These are phyloP conservation scores for Geotrichum histeridarum DNA, from an alignment of 1,139 yeast genomes.

Conservation along the genomic window DNA sequence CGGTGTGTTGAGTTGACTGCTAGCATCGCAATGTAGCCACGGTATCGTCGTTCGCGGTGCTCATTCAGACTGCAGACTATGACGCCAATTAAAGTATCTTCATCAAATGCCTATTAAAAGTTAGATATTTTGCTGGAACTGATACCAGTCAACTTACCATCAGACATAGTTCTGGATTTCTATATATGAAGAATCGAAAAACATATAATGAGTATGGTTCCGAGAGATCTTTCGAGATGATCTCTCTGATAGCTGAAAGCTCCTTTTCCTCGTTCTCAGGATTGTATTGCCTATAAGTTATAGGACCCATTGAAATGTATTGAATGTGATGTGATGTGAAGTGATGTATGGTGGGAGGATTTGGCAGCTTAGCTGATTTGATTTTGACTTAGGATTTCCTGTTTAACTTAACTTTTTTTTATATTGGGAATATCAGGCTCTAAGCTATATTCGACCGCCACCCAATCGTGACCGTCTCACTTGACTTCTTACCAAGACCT, in stretches of 20 bases:
- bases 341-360: not conserved
- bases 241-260: constrained; percentile 38
- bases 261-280: constrained; percentile 32
- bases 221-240: constrained; percentile 57
- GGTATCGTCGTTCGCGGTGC: constrained; percentile 58
- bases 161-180: constrained; percentile 62
- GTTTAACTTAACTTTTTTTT: not conserved
- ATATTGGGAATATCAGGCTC: not conserved
- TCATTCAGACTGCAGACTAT: constrained; percentile 79
- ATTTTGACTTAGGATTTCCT: not conserved
- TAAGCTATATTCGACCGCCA: not conserved
- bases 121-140: not conserved
- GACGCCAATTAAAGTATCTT: constrained; percentile 57
- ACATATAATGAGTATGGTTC: constrained; percentile 74
- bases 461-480: not conserved
- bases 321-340: not conserved
- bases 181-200: constrained; percentile 60
- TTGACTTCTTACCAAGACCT: no score
- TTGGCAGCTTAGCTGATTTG: not conserved
- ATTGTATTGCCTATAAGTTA: constrained; percentile 27
- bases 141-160: constrained; percentile 37
- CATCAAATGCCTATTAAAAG: constrained; percentile 28
- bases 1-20: constrained; percentile 71
- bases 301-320: not conserved
- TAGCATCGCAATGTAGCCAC: constrained; percentile 96